Evolutionary conservation across 192 early-diverging fungal species (phyloP), one percentile per base, ranked within the genome.

Genomic region (Phlyctochytrium arcticum): DNA sequence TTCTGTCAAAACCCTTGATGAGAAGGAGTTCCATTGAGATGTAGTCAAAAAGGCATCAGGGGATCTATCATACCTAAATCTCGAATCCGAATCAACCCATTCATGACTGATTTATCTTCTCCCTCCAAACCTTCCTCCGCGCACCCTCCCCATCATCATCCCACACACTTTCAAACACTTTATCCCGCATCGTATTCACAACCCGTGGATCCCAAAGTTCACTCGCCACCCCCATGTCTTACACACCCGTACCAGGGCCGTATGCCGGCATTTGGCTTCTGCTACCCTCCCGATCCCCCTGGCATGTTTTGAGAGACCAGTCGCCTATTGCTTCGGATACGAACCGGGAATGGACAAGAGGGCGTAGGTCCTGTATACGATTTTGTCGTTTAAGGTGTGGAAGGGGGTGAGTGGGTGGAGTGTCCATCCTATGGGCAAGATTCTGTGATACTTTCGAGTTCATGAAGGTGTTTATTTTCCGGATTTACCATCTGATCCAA

Each of bases 171-270:
- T 8, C 30, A 7, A 34, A 70, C 34, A 10, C 23, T 46, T 36
- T 19, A 23, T 67, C 59, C 33, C 70, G n/a, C 57, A 66, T 50
- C 44, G 4, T 15, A 35, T 69, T 49, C 9, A 33, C 57, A 10
- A 33, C 26, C 10, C 12, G 17, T 34, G 59, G 65, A 59, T 75
- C 74, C 74, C 74, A 72, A 19, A 75, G 65, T 54, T 73, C 74
- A 9, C 19, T 21, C 51, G 69, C 69, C 31, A 75, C 48, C 0
- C 74, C 74, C 39, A 75, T 31, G 54, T 74, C 72, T 53, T 74
- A 70, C 27, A 67, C 72, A 7, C 15, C 21, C 72, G 29, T 48
- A 67, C 67, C 49, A 74, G 32, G 5, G 72, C 72, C 21, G 42
- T 54, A 37, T 73, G 54, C n/a, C 53, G 54, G 30, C 64, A 63